Percentiles rank a stretch among this genome's conserved stretches.
Evolutionary conservation across 495 filamentous ascomycete species (phyloP).

Genomic region (Hamigera avellanea): DNA sequence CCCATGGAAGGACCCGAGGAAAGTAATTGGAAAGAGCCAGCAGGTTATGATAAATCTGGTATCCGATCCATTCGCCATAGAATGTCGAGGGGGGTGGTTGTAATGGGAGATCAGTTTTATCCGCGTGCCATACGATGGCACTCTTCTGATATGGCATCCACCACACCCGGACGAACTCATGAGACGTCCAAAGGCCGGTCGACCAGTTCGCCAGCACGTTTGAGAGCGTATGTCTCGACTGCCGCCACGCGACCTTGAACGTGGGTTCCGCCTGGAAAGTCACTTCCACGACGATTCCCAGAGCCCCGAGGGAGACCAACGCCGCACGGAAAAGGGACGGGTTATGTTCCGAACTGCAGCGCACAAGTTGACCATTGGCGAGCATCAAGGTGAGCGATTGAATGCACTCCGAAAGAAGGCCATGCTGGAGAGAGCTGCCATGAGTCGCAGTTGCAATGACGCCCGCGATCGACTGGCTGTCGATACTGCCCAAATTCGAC

Average conservation of each 20-base stretch:
- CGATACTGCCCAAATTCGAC: conserved; percentile 87
- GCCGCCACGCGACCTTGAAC: conserved; percentile 77
- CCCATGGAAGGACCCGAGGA: conserved; percentile 66
- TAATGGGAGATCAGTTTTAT: conserved; percentile 49
- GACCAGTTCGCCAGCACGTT: conserved; percentile 64
- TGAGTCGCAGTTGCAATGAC: conserved; percentile 91
- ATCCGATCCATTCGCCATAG: conserved; percentile 72
- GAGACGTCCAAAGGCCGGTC: conserved; percentile 62
- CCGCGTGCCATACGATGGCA: conserved; percentile 79
- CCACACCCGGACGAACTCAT: conserved; percentile 90
- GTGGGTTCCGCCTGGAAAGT: conserved; percentile 65
- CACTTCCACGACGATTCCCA: conserved; percentile 85
- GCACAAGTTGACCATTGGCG: conserved; percentile 63
- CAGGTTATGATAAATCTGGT: conserved; percentile 79
- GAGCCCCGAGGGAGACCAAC: conserved; percentile 72
- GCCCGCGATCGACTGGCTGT: conserved; percentile 85
- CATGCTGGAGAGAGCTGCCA: conserved; percentile 75
- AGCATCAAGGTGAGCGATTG: conserved; percentile 65
- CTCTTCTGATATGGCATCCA: conserved; percentile 89
- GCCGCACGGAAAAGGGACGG: conserved; percentile 78
- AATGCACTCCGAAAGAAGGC: conserved; percentile 68
- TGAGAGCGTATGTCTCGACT: conserved; percentile 57
- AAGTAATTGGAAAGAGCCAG: conserved; percentile 68
- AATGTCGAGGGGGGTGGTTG: conserved; percentile 45
- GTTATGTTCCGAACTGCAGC: conserved; percentile 62